Percentiles rank a stretch among this genome's conserved stretches.
Conservation (phyloP, 768 basidiomycete genomes). For the Pleurotus tuoliensis region DNA sequence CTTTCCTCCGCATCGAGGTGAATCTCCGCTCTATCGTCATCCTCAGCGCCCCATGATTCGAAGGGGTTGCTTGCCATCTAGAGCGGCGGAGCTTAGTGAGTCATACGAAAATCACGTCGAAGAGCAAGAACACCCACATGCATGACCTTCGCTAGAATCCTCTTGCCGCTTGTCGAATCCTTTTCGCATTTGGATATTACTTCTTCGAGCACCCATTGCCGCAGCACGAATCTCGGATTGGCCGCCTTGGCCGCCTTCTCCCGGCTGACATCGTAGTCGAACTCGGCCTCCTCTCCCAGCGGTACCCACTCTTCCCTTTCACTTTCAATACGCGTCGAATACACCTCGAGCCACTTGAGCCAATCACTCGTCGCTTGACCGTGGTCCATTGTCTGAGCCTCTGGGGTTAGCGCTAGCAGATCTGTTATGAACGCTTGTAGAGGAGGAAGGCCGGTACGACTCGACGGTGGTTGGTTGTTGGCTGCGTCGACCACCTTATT, state of each 20-base stretch:
- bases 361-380: slow-evolving; percentile 48
- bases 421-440: slow-evolving; percentile 39
- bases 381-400: slow-evolving; percentile 39
- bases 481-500: neutral
- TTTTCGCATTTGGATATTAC: slow-evolving; percentile 74
- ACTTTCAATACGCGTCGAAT: slow-evolving; percentile 51
- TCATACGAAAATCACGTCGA: slow-evolving; percentile 1
- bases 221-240: slow-evolving; percentile 89
- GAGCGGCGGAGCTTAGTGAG: too few relatives aligned
- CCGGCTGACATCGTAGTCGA: slow-evolving; percentile 42
- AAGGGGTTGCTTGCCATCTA: slow-evolving; percentile 89
- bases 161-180: slow-evolving; percentile 60
- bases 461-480: neutral
- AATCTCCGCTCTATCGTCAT: slow-evolving; percentile 35
- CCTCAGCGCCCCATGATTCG: slow-evolving; percentile 83
- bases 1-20: slow-evolving; percentile 53
- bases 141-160: slow-evolving; percentile 75
- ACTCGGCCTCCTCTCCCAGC: slow-evolving; percentile 9
- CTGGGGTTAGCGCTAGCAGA: slow-evolving; percentile 45
- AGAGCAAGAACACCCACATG: slow-evolving; percentile 46
- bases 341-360: slow-evolving; percentile 61
- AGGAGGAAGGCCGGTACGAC: slow-evolving; percentile 8
- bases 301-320: slow-evolving; percentile 47
- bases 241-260: slow-evolving; percentile 46
- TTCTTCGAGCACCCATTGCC: slow-evolving; percentile 97